Evolutionary conservation across 2,329 filamentous ascomycete species (phyloP), one percentile per base, ranked within the genome.

Genomic region (Byssothecium circinans): DNA sequence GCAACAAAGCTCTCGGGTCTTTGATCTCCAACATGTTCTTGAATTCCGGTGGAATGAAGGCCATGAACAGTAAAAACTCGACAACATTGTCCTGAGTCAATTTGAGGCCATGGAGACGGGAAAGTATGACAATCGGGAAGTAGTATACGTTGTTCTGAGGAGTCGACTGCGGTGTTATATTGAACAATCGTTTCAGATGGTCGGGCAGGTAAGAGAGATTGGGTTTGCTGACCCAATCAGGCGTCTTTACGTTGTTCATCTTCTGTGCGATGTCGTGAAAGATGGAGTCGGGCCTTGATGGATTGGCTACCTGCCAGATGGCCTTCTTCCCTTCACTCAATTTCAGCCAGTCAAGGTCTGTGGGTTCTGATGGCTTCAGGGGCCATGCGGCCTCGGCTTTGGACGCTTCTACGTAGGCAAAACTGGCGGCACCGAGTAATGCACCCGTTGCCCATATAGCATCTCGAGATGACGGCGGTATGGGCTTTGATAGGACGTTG

Each of bases 341-440:
- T 41, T 72, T 78, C 2, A 86, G 60, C 83, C 83, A 87, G 56
- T 80, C 74, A 1, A 86, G 69, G 51, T 84, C 80, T 1, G 67
- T 58, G 0, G 69, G 49, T 0, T 68, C 68, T 0, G 70, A 61
- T 2, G 67, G 52, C 30, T 73, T 77, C 1, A 86, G 66, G 0
- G 83, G 83, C 83, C 83, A 87, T 2, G 78, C 72, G 45, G 79
- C 63, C 41, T 75, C 64, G 0, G 79, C 69, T 0, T 68, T 65
- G 0, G 58, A 49, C 1, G 70, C 68, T 25, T 79, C 75, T 18
- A 79, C 61, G 19, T 72, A 72, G 27, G 74, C 74, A 48, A 80
- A 76, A 8, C 75, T 66, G 0, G 75, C 69, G 18, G 73, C 68
- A 7, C 78, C 74, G 2, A 82, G 68, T 2, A 81, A 61, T 1